Conservation (phyloP, 495 filamentous ascomycete genomes). For the Hyaloscypha bicolor region DNA sequence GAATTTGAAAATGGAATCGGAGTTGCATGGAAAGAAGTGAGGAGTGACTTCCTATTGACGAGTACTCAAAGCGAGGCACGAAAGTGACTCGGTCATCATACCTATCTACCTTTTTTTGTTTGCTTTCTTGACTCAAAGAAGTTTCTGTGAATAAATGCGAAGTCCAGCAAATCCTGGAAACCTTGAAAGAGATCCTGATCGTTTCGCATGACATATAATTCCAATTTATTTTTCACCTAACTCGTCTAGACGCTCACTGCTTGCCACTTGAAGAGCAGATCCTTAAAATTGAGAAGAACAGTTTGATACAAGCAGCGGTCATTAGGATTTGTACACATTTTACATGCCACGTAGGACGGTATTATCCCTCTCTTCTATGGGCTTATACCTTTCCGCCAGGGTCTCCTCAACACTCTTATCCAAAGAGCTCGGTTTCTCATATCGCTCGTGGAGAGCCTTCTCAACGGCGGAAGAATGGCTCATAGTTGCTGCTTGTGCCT, state of each 20-base stretch:
- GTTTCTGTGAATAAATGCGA: not conserved
- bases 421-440: constrained; percentile 38
- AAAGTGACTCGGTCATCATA: no score
- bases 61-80: no score
- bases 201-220: no score
- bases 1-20: no score
- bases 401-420: constrained; percentile 46
- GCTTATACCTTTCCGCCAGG: constrained; percentile 49
- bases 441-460: constrained; percentile 49
- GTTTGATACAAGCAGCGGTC: not conserved
- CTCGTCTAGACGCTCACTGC: not conserved
- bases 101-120: no score
- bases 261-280: constrained; percentile 1
- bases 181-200: no score
- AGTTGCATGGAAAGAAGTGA: no score
- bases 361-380: constrained; percentile 44
- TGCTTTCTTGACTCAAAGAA: not conserved
- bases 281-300: not conserved
- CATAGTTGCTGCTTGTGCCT: constrained; percentile 23
- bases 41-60: no score
- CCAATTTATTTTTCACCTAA: no score
- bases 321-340: not conserved
- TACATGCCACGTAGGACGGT: constrained; percentile 39
- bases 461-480: constrained; percentile 41
- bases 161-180: not conserved